Percentiles rank a stretch among this genome's conserved stretches.
Conservation (phyloP, 306 rosid genomes). For the Gastrolobium villosum region DNA sequence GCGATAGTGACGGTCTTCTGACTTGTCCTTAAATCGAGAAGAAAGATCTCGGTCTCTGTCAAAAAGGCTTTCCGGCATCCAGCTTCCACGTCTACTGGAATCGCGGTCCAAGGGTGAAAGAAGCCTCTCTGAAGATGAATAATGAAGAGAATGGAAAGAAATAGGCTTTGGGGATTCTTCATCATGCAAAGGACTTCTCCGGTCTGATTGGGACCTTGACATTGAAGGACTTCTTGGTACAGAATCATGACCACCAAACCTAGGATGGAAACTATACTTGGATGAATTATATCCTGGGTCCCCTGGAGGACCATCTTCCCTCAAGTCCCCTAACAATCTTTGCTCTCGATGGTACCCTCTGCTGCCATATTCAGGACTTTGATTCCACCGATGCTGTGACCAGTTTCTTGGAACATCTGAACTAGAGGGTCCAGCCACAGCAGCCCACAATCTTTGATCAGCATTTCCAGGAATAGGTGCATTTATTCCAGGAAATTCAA, state of each 20-base stretch:
- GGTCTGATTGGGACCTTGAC: conserved; percentile 59
- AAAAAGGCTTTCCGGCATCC: conserved; percentile 48
- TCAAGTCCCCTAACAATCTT: conserved; percentile 62
- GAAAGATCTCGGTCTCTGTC: conserved; percentile 55
- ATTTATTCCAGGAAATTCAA: conserved; percentile 88
- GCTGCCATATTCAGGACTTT: conserved; percentile 59
- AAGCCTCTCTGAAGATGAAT: conserved; percentile 56
- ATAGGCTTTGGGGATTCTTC: conserved; percentile 57
- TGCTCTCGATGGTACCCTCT: conserved; percentile 73
- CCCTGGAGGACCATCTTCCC: conserved; percentile 89
- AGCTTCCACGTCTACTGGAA: conserved; percentile 47
- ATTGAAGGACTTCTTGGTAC: conserved; percentile 53
- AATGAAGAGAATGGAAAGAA: conserved; percentile 52
- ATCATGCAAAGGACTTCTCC: conserved; percentile 63
- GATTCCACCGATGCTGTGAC: conserved; percentile 57
- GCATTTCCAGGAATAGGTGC: conserved; percentile 92
- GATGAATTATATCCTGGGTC: conserved; percentile 66
- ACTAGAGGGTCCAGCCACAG: conserved; percentile 54
- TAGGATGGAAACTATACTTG: conserved; percentile 64
- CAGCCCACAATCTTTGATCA: conserved; percentile 76
- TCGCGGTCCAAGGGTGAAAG: conserved; percentile 52
- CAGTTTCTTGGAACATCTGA: conserved; percentile 64
- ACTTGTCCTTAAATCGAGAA: conserved; percentile 51
- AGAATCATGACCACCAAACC: conserved; percentile 64
- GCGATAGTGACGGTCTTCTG: conserved; percentile 58